phyloP scores from a whole-genome alignment of 2,329 filamentous ascomycete genomes.

The Microcyclospora tardicrescens region DNA sequence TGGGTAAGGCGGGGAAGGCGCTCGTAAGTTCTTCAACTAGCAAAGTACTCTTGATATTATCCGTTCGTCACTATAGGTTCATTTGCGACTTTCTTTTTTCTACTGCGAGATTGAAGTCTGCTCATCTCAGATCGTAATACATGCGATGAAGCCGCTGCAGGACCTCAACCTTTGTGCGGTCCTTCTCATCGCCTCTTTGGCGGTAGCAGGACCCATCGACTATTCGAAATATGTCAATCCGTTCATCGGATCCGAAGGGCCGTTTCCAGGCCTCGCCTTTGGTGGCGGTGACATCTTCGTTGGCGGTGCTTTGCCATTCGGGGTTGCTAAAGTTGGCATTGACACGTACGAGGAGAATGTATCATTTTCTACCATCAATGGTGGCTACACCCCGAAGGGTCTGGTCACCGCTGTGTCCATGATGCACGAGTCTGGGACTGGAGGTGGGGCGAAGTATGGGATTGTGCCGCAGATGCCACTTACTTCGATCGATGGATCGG shows the following conservation, averaged over 20 bases:
- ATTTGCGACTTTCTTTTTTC: too few species aligned
- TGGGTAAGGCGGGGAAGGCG: too few species aligned
- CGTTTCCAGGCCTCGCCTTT: constrained; percentile 31
- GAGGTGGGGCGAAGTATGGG: constrained; percentile 58
- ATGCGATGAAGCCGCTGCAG: too few species aligned
- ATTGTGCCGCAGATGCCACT: constrained; percentile 42
- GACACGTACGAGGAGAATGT: constrained; percentile 25
- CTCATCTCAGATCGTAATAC: too few species aligned
- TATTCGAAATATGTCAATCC: constrained; percentile 36
- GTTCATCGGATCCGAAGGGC: constrained; percentile 38
- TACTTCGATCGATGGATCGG: constrained; percentile 29
- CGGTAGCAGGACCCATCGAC: constrained; percentile 14
- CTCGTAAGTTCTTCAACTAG: too few species aligned
- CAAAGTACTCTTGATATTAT: too few species aligned
- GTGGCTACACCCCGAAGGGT: constrained; percentile 26
- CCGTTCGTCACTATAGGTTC: too few species aligned
- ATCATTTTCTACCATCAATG: constrained; percentile 27
- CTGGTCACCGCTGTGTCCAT: constrained; percentile 28
- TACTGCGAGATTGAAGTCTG: too few species aligned
- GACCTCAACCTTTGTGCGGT: too few species aligned
- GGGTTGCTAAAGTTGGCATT: constrained; percentile 32
- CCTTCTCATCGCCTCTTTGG: too few species aligned
- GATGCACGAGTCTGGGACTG: constrained; percentile 55
- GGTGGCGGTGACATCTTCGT: constrained; percentile 33
- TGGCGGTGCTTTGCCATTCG: constrained; percentile 29